Percentiles rank a stretch among this genome's conserved stretches.
phyloP scores from a whole-genome alignment of 345 rosid species.

The Litchi chinensis region DNA sequence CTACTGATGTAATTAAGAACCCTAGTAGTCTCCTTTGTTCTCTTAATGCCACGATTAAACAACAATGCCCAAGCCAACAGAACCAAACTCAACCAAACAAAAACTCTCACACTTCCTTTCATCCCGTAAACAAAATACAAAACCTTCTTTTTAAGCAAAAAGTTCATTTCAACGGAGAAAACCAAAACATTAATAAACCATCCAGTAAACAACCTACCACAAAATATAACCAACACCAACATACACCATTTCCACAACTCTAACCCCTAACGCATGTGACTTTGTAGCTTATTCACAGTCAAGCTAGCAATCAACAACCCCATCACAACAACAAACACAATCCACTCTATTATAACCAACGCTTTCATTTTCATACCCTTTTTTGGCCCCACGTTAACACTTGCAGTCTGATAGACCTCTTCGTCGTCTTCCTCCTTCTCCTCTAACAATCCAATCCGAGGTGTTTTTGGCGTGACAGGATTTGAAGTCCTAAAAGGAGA shows the following conservation, averaged over 20 bases:
- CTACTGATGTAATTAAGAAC: slow-evolving; percentile 46
- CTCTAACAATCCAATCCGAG: slow-evolving; percentile 38
- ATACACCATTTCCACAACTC: slow-evolving; percentile 64
- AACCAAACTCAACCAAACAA: slow-evolving; percentile 50
- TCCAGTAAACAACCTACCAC: slow-evolving; percentile 52
- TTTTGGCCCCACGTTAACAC: slow-evolving; percentile 28
- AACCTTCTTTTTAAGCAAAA: slow-evolving; percentile 62
- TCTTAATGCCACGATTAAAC: slow-evolving; percentile 44
- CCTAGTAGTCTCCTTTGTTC: slow-evolving; percentile 35
- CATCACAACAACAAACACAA: slow-evolving; percentile 27
- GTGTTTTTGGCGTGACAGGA: slow-evolving; percentile 56
- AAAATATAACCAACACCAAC: slow-evolving; percentile 46
- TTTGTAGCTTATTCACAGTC: slow-evolving; percentile 32
- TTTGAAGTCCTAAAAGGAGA: slow-evolving; percentile 35
- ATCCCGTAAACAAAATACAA: slow-evolving; percentile 62
- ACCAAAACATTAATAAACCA: slow-evolving; percentile 52
- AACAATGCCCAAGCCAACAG: slow-evolving; percentile 59
- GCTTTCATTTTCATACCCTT: slow-evolving; percentile 35
- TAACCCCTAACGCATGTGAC: slow-evolving; percentile 40
- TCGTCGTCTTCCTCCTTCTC: slow-evolving; percentile 45
- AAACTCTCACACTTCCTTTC: slow-evolving; percentile 52
- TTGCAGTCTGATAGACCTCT: slow-evolving; percentile 45
- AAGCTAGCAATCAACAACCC: slow-evolving; percentile 43
- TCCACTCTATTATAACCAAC: slow-evolving; percentile 33
- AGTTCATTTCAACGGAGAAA: slow-evolving; percentile 59